A percentile compares a stretch with the other conserved stretches of the same genome.
Evolutionary conservation across 2,329 filamentous ascomycete species (phyloP).

Genomic region (Colletotrichum theobromicola): DNA sequence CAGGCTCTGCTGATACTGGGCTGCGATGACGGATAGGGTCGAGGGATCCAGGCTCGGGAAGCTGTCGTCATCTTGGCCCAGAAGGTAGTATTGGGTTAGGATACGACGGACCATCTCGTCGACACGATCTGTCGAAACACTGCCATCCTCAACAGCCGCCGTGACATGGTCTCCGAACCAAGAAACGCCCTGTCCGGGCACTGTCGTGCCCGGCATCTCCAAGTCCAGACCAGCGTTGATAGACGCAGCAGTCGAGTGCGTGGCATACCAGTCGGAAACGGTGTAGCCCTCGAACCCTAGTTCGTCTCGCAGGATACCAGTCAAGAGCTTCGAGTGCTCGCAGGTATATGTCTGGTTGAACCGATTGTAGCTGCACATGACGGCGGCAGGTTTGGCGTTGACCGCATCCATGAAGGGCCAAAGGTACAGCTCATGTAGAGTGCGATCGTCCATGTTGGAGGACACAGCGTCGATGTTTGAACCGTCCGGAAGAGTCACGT

Average conservation of each 20-base stretch:
- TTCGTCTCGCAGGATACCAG: conserved; percentile 71
- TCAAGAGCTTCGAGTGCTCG: conserved; percentile 65
- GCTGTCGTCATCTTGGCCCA: conserved; percentile 51
- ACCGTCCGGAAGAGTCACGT: conserved; percentile 45
- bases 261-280: conserved; percentile 74
- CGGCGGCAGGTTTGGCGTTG: conserved; percentile 65
- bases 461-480: conserved; percentile 57
- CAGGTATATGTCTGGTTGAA: conserved; percentile 73
- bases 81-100: conserved; percentile 65
- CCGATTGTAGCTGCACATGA: conserved; percentile 79
- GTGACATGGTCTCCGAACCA: conserved; percentile 65
- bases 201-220: conserved; percentile 72
- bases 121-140: conserved; percentile 62
- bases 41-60: conserved; percentile 45
- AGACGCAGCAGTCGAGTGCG: conserved; percentile 71
- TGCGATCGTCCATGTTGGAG: conserved; percentile 67
- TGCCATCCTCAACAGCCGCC: conserved; percentile 61
- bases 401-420: conserved; percentile 75
- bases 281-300: conserved; percentile 72
- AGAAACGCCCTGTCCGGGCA: conserved; percentile 38
- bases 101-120: conserved; percentile 73
- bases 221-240: conserved; percentile 78
- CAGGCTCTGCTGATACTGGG: not conserved
- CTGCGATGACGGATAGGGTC: not conserved
- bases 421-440: conserved; percentile 70